These are phyloP conservation scores for Orobanche coerulescens DNA, from an alignment of 257 asterid species.

Conservation along the genomic window DNA sequence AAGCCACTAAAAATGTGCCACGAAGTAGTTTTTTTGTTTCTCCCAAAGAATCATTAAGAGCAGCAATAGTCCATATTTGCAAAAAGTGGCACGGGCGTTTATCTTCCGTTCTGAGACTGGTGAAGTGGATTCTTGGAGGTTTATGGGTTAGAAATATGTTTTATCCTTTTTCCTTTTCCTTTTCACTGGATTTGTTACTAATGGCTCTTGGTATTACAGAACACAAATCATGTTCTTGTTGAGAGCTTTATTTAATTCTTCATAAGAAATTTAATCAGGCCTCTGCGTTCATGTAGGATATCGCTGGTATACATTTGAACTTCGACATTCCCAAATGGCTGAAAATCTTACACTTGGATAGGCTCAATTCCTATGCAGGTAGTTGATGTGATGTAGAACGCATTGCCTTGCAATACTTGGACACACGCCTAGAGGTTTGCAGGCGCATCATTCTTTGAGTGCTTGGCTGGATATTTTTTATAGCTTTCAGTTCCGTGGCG, in stretches of 20 bases:
- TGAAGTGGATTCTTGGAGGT: conserved; percentile 72
- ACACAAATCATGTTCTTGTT: conserved; percentile 4
- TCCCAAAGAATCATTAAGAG: conserved; percentile 77
- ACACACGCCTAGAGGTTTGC: too few relatives aligned
- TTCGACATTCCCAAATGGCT: conserved; percentile 86
- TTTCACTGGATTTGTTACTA: conserved; percentile 12
- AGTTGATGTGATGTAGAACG: too few relatives aligned
- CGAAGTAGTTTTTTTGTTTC: conserved; percentile 53
- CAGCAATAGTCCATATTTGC: conserved; percentile 58
- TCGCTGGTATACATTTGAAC: conserved; percentile 87
- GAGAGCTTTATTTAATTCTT: background rate
- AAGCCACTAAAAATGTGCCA: conserved; percentile 46
- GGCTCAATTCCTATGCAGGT: conserved; percentile 85
- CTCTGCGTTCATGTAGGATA: conserved; percentile 47
- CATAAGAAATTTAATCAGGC: background rate
- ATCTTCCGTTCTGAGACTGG: conserved; percentile 59
- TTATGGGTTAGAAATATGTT: conserved; percentile 66
- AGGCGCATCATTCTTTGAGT: too few relatives aligned
- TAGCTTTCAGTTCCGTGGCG: too few relatives aligned
- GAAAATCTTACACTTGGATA: conserved; percentile 61
- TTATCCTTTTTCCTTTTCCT: conserved; percentile 9
- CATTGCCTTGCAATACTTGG: too few relatives aligned
- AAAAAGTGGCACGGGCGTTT: conserved; percentile 88
- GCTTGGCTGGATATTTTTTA: too few relatives aligned
- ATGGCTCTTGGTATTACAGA: conserved; percentile 13